phyloP scores from a whole-genome alignment of 345 rosid species.

The Bruguiera gymnorhiza region DNA sequence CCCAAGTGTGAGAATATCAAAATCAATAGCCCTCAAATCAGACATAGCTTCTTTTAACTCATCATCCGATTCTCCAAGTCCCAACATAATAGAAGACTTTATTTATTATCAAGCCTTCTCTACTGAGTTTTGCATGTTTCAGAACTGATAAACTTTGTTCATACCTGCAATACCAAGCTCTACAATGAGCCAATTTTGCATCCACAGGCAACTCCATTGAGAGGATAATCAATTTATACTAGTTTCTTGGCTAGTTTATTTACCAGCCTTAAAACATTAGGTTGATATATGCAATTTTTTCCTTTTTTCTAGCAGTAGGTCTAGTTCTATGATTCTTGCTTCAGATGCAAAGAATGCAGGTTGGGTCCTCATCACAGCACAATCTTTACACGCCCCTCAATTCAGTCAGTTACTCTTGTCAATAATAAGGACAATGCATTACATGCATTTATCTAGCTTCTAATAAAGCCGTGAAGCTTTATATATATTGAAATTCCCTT shows the following conservation, averaged over 20 bases:
- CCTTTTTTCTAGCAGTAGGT: too few relatives aligned
- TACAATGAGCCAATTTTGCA: conserved; percentile 9
- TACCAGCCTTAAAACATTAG: not conserved
- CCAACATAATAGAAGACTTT: conserved; percentile 93
- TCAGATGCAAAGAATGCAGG: not conserved
- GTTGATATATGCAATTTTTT: not conserved
- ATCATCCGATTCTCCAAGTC: conserved; percentile 90
- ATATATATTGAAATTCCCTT: too few relatives aligned
- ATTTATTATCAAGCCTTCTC: conserved; percentile 66
- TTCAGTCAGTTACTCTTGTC: not conserved
- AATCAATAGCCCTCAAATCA: conserved; percentile 83
- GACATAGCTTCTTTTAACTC: conserved; percentile 82
- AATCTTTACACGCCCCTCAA: not conserved
- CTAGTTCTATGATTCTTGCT: not conserved
- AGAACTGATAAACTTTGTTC: conserved; percentile 91
- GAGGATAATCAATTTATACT: not conserved
- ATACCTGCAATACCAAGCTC: conserved; percentile 48
- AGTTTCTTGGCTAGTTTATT: not conserved
- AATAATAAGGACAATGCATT: not conserved
- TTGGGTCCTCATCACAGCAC: not conserved
- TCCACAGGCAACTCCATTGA: conserved; percentile 6
- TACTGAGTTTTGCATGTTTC: conserved; percentile 75
- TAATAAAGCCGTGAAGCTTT: not conserved
- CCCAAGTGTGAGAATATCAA: conserved; percentile 96
- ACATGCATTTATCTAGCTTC: not conserved